Percentiles rank a stretch among this genome's conserved stretches.
phyloP scores from a whole-genome alignment of 106 monocot species.

The Dioscorea dumetorum region DNA sequence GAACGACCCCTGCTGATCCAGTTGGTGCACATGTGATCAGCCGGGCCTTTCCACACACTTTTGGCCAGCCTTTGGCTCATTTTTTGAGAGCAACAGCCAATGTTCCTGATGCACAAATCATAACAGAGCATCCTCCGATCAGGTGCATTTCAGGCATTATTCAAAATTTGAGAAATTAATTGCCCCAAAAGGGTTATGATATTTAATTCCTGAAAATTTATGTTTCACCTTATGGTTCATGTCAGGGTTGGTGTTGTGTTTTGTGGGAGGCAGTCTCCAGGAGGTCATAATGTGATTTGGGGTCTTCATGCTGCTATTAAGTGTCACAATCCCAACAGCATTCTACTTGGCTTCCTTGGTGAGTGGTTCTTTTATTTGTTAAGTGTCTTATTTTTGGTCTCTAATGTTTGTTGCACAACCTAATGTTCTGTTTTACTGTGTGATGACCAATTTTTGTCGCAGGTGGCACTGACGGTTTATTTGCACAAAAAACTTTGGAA shows the following conservation, averaged over 20 bases:
- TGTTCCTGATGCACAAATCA: constrained; percentile 62
- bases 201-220: too few relatives aligned
- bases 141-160: constrained; percentile 20
- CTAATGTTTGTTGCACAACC: too few relatives aligned
- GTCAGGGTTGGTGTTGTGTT: constrained; percentile 93
- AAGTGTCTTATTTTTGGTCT: neutral
- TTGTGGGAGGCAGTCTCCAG: constrained; percentile 90
- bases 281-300: constrained; percentile 98
- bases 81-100: constrained; percentile 47
- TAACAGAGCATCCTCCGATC: constrained; percentile 49
- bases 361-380: constrained; percentile 9
- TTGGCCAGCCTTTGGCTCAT: constrained; percentile 70
- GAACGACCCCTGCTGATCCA: constrained; percentile 43
- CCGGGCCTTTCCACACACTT: constrained; percentile 61
- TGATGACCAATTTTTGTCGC: constrained; percentile 3
- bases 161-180: too few relatives aligned
- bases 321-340: constrained; percentile 64
- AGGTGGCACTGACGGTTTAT: constrained; percentile 90
- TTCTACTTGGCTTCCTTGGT: constrained; percentile 91
- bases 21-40: constrained; percentile 48
- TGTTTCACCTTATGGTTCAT: neutral
- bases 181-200: too few relatives aligned
- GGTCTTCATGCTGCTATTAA: constrained; percentile 79
- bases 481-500: constrained; percentile 83
- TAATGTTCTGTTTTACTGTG: neutral